Evolutionary conservation across 2,329 filamentous ascomycete genomes (phyloP).

Genomic region (Colletotrichum sp.): DNA sequence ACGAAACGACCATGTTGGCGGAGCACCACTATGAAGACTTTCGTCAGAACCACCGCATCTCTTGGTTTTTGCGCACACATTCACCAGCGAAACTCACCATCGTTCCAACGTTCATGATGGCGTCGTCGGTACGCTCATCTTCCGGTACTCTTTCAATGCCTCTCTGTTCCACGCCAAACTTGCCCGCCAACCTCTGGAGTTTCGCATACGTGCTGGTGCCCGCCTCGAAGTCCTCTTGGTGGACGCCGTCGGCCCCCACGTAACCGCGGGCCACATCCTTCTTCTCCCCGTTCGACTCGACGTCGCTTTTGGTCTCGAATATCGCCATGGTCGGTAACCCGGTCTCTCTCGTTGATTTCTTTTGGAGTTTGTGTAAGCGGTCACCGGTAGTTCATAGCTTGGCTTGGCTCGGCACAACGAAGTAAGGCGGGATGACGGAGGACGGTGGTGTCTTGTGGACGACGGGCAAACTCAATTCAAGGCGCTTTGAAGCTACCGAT

Average conservation of each 20-base stretch:
- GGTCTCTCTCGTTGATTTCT: neutral
- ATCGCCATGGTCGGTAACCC: neutral
- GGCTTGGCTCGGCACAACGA: neutral
- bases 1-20: slow-evolving; percentile 79
- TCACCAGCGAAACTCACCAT: slow-evolving; percentile 61
- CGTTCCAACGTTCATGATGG: slow-evolving; percentile 71
- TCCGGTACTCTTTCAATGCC: slow-evolving; percentile 78
- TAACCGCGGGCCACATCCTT: slow-evolving; percentile 9
- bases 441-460: neutral
- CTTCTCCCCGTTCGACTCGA: slow-evolving; percentile 14
- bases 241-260: neutral
- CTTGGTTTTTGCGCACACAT: neutral
- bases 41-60: neutral
- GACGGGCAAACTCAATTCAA: neutral
- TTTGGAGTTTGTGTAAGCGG: neutral
- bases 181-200: slow-evolving; percentile 67
- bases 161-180: slow-evolving; percentile 72
- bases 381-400: slow-evolving; percentile 11
- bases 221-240: slow-evolving; percentile 6
- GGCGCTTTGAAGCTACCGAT: slow-evolving; percentile 2
- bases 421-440: neutral
- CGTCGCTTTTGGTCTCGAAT: slow-evolving; percentile 17
- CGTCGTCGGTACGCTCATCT: slow-evolving; percentile 69
- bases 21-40: slow-evolving; percentile 61
- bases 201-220: slow-evolving; percentile 28